Evolutionary conservation across 257 asterid genomes (phyloP).

Genomic region (Salvia rosmarinus): DNA sequence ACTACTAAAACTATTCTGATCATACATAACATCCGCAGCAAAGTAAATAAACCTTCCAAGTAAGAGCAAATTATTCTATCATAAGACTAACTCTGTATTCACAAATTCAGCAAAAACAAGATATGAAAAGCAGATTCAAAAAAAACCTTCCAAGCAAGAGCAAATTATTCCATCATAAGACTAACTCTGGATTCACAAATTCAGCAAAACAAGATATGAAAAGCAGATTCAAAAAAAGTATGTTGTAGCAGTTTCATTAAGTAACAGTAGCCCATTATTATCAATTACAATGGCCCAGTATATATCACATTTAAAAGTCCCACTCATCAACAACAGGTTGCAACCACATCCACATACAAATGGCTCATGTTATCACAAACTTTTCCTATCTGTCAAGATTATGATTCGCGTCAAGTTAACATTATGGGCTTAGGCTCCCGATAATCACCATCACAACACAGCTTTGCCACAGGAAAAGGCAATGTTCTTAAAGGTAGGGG

Average conservation of each 20-base stretch:
- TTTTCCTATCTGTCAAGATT: conserved; percentile 9
- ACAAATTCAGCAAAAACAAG: too few relatives aligned
- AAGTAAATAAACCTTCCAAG: not conserved
- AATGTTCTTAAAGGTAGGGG: not conserved
- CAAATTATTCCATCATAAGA: too few relatives aligned
- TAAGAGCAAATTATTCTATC: not conserved
- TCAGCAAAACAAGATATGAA: not conserved
- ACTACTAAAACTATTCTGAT: not conserved
- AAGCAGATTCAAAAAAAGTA: conserved; percentile 3
- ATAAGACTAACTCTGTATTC: not conserved
- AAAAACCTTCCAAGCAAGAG: too few relatives aligned
- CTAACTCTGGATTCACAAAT: too few relatives aligned
- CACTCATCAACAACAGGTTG: conserved; percentile 27
- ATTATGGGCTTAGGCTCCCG: too few relatives aligned
- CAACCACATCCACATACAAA: conserved; percentile 20
- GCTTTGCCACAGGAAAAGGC: conserved; percentile 8
- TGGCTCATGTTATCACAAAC: not conserved
- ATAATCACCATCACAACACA: too few relatives aligned
- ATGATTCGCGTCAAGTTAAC: not conserved
- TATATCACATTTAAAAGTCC: conserved; percentile 19
- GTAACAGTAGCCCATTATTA: not conserved
- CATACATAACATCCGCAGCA: not conserved
- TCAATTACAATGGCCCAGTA: not conserved
- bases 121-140: too few relatives aligned
- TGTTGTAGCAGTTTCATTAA: not conserved